phyloP scores from a whole-genome alignment of 176 grass and related monocot genomes.

The Dendrocalamus sinicus region DNA sequence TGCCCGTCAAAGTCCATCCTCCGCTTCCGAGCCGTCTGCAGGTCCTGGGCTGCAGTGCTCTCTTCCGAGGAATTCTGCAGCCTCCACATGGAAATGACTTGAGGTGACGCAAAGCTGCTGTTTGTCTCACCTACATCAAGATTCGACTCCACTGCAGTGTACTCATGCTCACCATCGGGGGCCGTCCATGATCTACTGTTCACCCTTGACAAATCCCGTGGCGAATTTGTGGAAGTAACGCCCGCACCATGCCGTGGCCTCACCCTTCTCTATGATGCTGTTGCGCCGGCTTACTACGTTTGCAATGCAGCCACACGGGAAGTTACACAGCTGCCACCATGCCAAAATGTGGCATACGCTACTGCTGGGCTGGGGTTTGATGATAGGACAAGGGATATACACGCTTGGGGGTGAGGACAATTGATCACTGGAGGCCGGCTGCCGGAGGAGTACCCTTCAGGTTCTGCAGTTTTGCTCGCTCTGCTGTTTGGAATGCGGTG shows the following conservation, averaged over 20 bases:
- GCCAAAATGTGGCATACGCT: too few species aligned
- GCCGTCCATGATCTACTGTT: background rate
- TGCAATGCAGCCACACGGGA: conserved; percentile 33
- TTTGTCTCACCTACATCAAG: background rate
- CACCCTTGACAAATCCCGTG: background rate
- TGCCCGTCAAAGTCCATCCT: conserved; percentile 22
- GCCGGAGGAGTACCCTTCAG: conserved; percentile 28
- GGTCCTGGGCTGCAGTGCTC: conserved; percentile 26
- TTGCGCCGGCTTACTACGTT: conserved; percentile 16
- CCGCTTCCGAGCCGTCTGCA: conserved; percentile 7
- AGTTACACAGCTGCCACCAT: conserved; percentile 20
- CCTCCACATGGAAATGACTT: background rate
- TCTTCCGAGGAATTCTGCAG: conserved; percentile 22
- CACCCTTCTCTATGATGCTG: conserved; percentile 27
- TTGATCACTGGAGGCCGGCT: conserved; percentile 20
- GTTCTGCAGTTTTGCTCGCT: background rate
- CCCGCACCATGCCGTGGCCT: conserved; percentile 8
- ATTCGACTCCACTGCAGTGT: background rate
- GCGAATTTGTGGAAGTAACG: background rate
- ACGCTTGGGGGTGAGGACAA: background rate
- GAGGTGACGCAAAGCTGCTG: background rate
- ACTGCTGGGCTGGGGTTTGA: conserved; percentile 41
- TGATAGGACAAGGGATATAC: background rate
- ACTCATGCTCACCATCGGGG: background rate
- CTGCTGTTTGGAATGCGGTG: background rate